These are phyloP conservation scores for Naematelia encephala DNA, from an alignment of 768 basidiomycete species.

Conservation along the genomic window DNA sequence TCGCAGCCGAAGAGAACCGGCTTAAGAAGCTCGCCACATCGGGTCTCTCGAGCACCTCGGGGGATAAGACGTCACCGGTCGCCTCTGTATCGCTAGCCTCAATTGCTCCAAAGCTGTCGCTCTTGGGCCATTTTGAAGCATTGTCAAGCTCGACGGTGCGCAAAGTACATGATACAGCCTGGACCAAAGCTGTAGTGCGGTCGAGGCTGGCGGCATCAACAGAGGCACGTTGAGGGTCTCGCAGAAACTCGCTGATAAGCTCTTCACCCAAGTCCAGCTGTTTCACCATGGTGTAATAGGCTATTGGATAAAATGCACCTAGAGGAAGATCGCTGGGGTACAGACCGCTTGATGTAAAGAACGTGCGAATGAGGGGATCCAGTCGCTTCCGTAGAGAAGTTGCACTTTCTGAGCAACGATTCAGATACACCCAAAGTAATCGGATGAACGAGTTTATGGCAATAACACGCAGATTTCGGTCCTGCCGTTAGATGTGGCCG, in stretches of 20 bases:
- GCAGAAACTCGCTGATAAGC: slow-evolving; percentile 72
- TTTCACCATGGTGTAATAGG: slow-evolving; percentile 77
- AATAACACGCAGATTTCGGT: slow-evolving; percentile 66
- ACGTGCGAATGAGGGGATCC: slow-evolving; percentile 57
- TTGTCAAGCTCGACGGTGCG: slow-evolving; percentile 69
- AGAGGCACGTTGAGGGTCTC: slow-evolving; percentile 57
- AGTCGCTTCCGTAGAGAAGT: slow-evolving; percentile 77
- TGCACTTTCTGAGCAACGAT: slow-evolving; percentile 78
- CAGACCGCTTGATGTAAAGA: slow-evolving; percentile 58
- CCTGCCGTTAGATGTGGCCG: slow-evolving; percentile 55
- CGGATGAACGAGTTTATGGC: slow-evolving; percentile 79
- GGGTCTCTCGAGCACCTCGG: slow-evolving; percentile 59
- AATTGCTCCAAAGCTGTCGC: slow-evolving; percentile 59
- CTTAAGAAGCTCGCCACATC: slow-evolving; percentile 72
- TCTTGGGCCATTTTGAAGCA: slow-evolving; percentile 75
- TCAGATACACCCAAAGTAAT: slow-evolving; percentile 90
- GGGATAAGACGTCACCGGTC: slow-evolving; percentile 55
- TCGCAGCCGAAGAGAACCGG: slow-evolving; percentile 60
- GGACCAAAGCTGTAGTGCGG: slow-evolving; percentile 67
- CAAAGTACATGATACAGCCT: slow-evolving; percentile 71
- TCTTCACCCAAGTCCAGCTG: slow-evolving; percentile 83
- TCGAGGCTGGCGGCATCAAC: slow-evolving; percentile 60
- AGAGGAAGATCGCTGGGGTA: slow-evolving; percentile 78
- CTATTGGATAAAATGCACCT: slow-evolving; percentile 70
- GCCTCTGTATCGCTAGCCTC: slow-evolving; percentile 60